phyloP scores from a whole-genome alignment of 2,329 filamentous ascomycete genomes.

The Aspergillus tamarii region DNA sequence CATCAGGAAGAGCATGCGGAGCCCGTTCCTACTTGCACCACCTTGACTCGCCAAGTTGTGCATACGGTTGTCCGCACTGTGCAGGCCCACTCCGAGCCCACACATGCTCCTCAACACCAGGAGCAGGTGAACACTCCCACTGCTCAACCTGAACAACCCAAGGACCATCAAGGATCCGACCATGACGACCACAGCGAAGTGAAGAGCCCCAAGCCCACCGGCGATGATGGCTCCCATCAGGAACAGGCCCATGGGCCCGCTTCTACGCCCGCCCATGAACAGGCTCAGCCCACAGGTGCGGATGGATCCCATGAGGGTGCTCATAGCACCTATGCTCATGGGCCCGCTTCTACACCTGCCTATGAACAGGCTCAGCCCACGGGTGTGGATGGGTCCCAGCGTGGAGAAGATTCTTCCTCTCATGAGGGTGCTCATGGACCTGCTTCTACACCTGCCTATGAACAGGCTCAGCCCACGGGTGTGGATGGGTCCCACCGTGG shows the following conservation, averaged over 20 bases:
- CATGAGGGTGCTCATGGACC: no score
- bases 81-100: background rate
- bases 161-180: background rate
- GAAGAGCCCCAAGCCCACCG: background rate
- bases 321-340: background rate
- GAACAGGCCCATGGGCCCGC: background rate
- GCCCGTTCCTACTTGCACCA: slow-evolving; percentile 17
- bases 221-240: background rate
- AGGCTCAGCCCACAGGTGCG: background rate
- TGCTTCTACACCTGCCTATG: no score
- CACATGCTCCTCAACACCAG: background rate
- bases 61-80: slow-evolving; percentile 30
- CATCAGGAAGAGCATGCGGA: background rate
- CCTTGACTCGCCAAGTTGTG: slow-evolving; percentile 28
- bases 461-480: background rate
- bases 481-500: background rate
- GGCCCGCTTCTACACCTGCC: no score
- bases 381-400: background rate
- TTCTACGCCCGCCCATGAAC: no score
- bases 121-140: background rate
- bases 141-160: no score
- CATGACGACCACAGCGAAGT: background rate
- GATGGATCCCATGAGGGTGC: background rate
- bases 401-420: background rate
- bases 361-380: background rate